Percentiles rank a stretch among this genome's conserved stretches.
Conservation (phyloP, 805 yeast species). For the Phaffomyces thermotolerans region DNA sequence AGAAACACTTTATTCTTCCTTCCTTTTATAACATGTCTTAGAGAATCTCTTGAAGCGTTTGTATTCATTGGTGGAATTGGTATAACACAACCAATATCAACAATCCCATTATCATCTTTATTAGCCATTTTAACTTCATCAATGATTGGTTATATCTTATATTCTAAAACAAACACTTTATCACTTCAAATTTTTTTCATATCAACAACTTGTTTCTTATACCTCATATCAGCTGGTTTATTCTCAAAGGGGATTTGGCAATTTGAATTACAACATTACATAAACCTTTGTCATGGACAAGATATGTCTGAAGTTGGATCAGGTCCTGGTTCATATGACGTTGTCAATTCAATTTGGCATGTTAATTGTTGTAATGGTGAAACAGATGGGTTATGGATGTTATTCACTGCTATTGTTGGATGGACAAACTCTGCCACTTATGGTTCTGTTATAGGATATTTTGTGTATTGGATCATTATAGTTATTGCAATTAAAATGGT, state of each 20-base stretch:
- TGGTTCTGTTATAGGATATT: conserved; percentile 74
- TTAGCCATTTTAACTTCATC: conserved; percentile 54
- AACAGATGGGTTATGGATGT: conserved; percentile 83
- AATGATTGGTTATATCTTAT: conserved; percentile 57
- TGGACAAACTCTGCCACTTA: conserved; percentile 94
- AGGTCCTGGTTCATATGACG: conserved; percentile 91
- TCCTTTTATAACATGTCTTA: conserved; percentile 78
- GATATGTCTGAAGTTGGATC: conserved; percentile 85
- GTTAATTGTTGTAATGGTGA: conserved; percentile 92
- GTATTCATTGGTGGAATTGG: conserved; percentile 89
- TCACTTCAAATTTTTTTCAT: conserved; percentile 71
- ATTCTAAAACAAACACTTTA: conserved; percentile 71
- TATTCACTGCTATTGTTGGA: conserved; percentile 80
- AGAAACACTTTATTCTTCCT: conserved; percentile 66
- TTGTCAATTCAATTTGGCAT: conserved; percentile 78
- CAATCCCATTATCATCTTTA: conserved; percentile 58
- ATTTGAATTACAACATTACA: conserved; percentile 71
- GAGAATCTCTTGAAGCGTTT: conserved; percentile 90
- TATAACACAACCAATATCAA: conserved; percentile 56
- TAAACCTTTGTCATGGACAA: conserved; percentile 66
- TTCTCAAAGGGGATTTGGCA: conserved; percentile 89
- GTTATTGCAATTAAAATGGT: conserved; percentile 39
- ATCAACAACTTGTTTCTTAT: conserved; percentile 70
- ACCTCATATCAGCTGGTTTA: conserved; percentile 80
- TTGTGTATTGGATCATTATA: conserved; percentile 56